A percentile compares a stretch with the other conserved stretches of the same genome.
Evolutionary conservation across 192 early-diverging fungal species (phyloP).

Genomic region (Dispira simplex): DNA sequence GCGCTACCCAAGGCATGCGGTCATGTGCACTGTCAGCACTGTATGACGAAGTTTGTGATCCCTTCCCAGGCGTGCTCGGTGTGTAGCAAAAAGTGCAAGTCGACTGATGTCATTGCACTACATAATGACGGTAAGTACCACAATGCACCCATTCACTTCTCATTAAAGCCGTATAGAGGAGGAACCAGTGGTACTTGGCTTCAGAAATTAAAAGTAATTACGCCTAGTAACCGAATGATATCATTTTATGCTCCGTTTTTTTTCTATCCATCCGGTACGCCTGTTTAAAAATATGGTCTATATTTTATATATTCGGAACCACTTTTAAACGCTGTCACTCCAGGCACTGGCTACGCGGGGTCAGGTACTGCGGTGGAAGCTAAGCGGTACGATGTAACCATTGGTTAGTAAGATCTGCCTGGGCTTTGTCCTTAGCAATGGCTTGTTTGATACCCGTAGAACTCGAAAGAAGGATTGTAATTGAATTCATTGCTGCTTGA

Average conservation of each 20-base stretch:
- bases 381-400: conserved; percentile 6
- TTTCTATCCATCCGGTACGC: no score
- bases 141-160: background rate
- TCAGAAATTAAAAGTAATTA: no score
- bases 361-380: conserved; percentile 8
- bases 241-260: no score
- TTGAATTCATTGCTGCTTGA: no score
- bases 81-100: conserved; percentile 5
- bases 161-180: background rate
- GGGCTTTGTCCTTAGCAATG: no score
- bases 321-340: background rate
- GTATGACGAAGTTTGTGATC: conserved; percentile 5
- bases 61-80: background rate
- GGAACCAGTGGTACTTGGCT: no score
- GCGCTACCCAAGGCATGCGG: conserved; percentile 3
- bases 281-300: no score
- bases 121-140: conserved; percentile 1
- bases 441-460: no score
- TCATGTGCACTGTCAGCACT: conserved; percentile 3
- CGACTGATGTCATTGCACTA: background rate
- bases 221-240: no score
- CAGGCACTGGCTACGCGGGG: conserved; percentile 8
- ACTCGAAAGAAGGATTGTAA: no score
- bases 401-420: conserved; percentile 1
- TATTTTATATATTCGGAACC: no score